A percentile compares a stretch with the other conserved stretches of the same genome.
Evolutionary conservation across 2,329 filamentous ascomycete genomes (phyloP).

Genomic region (Ophiocordyceps australis): DNA sequence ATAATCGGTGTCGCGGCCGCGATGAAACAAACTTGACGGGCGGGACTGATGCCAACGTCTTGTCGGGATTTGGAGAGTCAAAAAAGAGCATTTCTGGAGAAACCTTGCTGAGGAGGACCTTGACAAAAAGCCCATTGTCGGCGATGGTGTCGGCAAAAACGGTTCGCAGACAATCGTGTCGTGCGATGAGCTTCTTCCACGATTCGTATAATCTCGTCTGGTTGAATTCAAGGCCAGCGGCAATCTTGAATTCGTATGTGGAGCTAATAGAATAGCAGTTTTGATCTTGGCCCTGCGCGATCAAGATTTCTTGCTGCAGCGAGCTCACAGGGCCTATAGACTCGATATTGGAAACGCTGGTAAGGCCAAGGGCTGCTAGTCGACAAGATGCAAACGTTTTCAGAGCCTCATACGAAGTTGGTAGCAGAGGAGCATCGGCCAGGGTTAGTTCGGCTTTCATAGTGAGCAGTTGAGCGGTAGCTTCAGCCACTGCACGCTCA

Average conservation of each 20-base stretch:
- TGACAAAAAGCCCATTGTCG: background rate
- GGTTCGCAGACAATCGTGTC: constrained; percentile 26
- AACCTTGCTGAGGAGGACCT: background rate
- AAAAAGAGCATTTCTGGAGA: background rate
- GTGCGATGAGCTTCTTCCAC: constrained; percentile 28
- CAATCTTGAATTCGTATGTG: constrained; percentile 26
- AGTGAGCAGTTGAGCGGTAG: constrained; percentile 19
- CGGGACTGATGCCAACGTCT: background rate
- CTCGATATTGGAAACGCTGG: constrained; percentile 25
- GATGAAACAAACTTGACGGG: background rate
- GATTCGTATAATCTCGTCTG: constrained; percentile 25
- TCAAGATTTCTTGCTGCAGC: constrained; percentile 28
- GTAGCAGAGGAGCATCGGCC: constrained; percentile 27
- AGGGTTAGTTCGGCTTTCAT: constrained; percentile 28
- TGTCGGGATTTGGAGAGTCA: background rate
- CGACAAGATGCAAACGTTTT: constrained; percentile 22
- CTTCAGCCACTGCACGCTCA: constrained; percentile 24
- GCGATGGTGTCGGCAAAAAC: constrained; percentile 23
- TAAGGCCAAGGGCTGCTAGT: constrained; percentile 19
- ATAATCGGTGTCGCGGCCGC: background rate
- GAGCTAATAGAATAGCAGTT: constrained; percentile 24
- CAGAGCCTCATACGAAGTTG: constrained; percentile 26
- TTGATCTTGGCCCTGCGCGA: constrained; percentile 21
- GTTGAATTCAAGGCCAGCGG: constrained; percentile 19
- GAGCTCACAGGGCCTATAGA: constrained; percentile 28